Evolutionary conservation across 2,329 filamentous ascomycete species (phyloP), one percentile per base, ranked within the genome.

Genomic region (Ophiostoma australiae): DNA sequence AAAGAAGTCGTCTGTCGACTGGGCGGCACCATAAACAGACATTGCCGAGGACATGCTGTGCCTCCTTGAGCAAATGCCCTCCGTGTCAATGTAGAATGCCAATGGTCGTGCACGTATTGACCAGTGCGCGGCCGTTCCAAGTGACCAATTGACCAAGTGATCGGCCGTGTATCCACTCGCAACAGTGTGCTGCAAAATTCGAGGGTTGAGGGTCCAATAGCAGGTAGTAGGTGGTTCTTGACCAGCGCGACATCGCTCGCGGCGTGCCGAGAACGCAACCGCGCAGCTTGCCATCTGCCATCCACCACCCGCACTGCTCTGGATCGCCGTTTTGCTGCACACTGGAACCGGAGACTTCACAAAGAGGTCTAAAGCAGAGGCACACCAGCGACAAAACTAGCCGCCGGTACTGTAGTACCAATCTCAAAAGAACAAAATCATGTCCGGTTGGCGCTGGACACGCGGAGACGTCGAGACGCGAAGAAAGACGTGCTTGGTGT

Each of bases 361-460:
- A 20, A 8, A 31, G 6, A 63, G 17, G 27, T 37, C 61, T 27
- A 10, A 66, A 39, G 31, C 8, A 35, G 20, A 20, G 23, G 55
- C 13, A 31, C 58, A 35, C 58, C 63, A 11, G 63, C 35, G 63
- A 10, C 2, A 7, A 27, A 27, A 7, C 23, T 13, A 15, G 35
- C 52, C 63, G 63, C 63, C 31, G 11, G 8, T 13, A 13, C 61
- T 37, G 33, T 37, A 11, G 61, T n/a, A 65, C 63, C 33, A 66
- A 66, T 39, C 33, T 66, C 63, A 39, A 66, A 66, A 23, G 35
- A 66, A 39, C 35, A 39, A 66, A 66, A 66, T 15, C 33, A 27
- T 65, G 63, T n/a, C 35, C 63, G 35, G 63, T 39, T 39, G 63
- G 35, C 63, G 33, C 20, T 39, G 63, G 63, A n/a, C 27, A 33